Evolutionary conservation across 2,329 filamentous ascomycete genomes (phyloP), one percentile per base, ranked within the genome.

Genomic region (Fusarium stilboides): DNA sequence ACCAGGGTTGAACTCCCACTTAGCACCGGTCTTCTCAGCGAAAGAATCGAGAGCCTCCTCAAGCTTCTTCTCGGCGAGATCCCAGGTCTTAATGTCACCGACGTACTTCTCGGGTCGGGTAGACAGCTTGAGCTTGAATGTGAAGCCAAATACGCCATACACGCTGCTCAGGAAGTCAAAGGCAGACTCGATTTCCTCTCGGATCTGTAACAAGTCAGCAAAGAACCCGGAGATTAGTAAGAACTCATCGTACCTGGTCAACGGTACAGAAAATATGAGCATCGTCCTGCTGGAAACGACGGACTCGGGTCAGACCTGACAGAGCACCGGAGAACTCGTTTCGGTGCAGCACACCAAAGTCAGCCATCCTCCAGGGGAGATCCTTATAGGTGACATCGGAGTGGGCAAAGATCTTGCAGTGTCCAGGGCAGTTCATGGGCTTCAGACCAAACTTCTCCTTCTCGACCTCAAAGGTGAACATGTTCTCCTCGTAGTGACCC

Each of bases 401-500:
- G 80, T 95, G 91, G 50, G 87, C 89, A 80, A 97, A 97, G 76
- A 98, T 91, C 70, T 96, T 83, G 80, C 93, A 97, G 81, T 98
- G 95, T 28, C 94, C 94, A 6, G 96, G 96, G 82, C 96, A 99
- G 84, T 98, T 98, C 96, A 98, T 98, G 28, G 95, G 95, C 84
- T 98, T 98, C 52, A 98, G 83, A 17, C 90, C 94, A 63, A 81
- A 83, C 47, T 77, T 77, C 71, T 81, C 91, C 85, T 97, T 97
- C 79, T 98, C 94, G 33, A 91, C 83, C 57, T 89, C 85, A 73
- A 97, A 90, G 40, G 84, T 80, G 71, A 87, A 87, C 95, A 98
- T 98, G 82, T 98, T 94, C 69, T 98, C 95, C 77, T 94, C 89
- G 85, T 98, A 82, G 70, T 82, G 81, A 63, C 92, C 89, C 94